Conservation (phyloP, 140 eudicot species). For the Oenanthe javanica region DNA sequence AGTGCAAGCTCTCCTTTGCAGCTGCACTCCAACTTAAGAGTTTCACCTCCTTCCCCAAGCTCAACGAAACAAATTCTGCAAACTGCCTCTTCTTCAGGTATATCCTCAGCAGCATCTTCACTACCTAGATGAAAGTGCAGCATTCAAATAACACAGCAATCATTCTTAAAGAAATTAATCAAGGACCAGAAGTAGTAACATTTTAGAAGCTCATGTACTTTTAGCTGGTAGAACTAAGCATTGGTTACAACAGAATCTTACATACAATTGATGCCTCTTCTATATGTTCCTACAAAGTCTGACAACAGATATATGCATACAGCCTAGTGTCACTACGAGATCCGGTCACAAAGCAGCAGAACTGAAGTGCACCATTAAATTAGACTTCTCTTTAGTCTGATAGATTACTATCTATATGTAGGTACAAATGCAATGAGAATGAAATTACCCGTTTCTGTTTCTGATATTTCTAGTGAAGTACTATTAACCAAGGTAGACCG, state of each 20-base stretch:
- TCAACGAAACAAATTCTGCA: conserved; percentile 91
- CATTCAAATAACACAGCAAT: background rate
- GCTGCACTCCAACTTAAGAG: conserved; percentile 92
- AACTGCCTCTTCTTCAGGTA: conserved; percentile 98
- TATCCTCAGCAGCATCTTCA: conserved; percentile 69
- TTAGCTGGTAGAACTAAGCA: background rate
- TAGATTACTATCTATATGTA: background rate
- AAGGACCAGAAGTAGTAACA: background rate
- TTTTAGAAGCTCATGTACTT: background rate
- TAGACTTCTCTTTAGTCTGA: background rate
- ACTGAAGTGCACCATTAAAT: conserved; percentile 1
- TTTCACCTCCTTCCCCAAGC: conserved; percentile 88
- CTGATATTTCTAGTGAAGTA: conserved; percentile 26
- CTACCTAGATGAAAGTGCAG: conserved; percentile 13
- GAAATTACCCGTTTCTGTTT: conserved; percentile 35
- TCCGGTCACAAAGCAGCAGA: background rate
- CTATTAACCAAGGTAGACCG: conserved; percentile 20
- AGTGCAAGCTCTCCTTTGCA: conserved; percentile 99
- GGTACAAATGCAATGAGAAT: background rate
- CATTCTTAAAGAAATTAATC: background rate
- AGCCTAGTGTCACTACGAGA: background rate
- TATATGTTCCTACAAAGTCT: background rate
- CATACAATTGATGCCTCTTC: background rate
- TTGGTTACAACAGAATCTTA: background rate
- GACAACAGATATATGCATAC: background rate